Evolutionary conservation across 164 flowering plant species (phyloP).

Genomic region (Annona squamosa): DNA sequence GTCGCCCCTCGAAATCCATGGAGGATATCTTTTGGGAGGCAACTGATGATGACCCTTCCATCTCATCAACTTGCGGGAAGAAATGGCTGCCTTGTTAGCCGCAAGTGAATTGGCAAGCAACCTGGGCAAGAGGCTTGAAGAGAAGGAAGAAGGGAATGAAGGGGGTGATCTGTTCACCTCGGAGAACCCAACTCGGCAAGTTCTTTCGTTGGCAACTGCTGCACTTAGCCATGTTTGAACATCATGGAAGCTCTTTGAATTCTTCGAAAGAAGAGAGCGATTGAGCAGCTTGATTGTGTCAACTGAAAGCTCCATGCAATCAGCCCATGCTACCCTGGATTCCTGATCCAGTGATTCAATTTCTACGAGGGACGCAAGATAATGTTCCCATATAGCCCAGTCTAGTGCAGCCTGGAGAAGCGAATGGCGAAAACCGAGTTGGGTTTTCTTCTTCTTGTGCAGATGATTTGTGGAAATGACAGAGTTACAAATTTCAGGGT

Average conservation of each 20-base stretch:
- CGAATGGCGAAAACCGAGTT: slow-evolving; percentile 20
- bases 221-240: slow-evolving; percentile 57
- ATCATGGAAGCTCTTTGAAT: slow-evolving; percentile 15
- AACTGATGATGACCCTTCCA: slow-evolving; percentile 27
- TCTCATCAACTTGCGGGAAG: background rate
- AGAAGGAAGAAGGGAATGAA: slow-evolving; percentile 19
- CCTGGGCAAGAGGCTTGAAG: slow-evolving; percentile 33
- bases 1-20: slow-evolving; percentile 42
- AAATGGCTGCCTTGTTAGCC: slow-evolving; percentile 21
- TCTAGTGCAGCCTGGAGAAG: slow-evolving; percentile 28
- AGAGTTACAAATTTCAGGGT: slow-evolving; percentile 44
- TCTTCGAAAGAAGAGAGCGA: slow-evolving; percentile 20
- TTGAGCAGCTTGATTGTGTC: slow-evolving; percentile 34
- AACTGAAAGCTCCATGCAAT: slow-evolving; percentile 52
- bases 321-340: slow-evolving; percentile 41
- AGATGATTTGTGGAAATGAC: slow-evolving; percentile 12
- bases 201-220: slow-evolving; percentile 40
- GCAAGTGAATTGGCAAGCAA: slow-evolving; percentile 55
- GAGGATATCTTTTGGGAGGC: slow-evolving; percentile 28
- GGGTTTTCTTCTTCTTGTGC: slow-evolving; percentile 12
- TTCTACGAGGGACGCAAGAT: slow-evolving; percentile 33
- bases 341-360: slow-evolving; percentile 20
- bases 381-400: slow-evolving; percentile 35
- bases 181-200: slow-evolving; percentile 50
- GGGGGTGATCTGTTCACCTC: slow-evolving; percentile 31